Base-by-base conservation (phyloP, 441 rosid species). In the Jatropha multifida region DNA sequence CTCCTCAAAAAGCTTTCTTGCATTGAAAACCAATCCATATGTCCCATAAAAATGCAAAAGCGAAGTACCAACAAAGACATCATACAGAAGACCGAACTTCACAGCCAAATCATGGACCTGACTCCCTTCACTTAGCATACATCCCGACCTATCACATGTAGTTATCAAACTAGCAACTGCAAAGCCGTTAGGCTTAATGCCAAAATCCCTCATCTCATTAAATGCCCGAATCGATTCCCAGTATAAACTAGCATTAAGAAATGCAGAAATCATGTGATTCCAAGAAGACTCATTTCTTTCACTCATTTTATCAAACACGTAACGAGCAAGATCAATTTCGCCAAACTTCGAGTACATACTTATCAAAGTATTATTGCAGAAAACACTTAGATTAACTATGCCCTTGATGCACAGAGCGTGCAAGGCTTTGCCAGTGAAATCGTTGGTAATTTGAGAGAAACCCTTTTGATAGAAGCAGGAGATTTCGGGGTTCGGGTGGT, bases 41-140 rank as follows among this genome's bases (percentile, higher is more conserved):
- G 79, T 81, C 51, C 93, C 97, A 79, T 91, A 94, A 44, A 93
- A 84, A 81, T 91, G 94, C 90, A 94, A 76, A 75, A 94, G 73
- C 20, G 94, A 91, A 66, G 97, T 90, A 68, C 96, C 90, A 64
- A 91, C 96, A 77, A 81, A 94, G 41, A 94, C 93, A 69, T 94
- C 97, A 78, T 71, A 71, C 38, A 85, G 32, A 69, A 87, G 81
- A 67, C 98, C 97, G 63, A 71, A 71, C 81, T 91, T 91, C 52
- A 82, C 79, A 74, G 49, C 84, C 78, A 90, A 82, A 72, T 81
- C 84, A 72, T 93, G 99, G 66, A 89, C 88, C 78, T 91, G 97
- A 80, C 80, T 76, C 46, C 94, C 98, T 82, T 88, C 93, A 59
- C 54, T 76, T 3, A 83, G 54, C 99, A 90, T 87, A 79, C 68